phyloP scores from a whole-genome alignment of 306 rosid species.

The Dryas octopetala region DNA sequence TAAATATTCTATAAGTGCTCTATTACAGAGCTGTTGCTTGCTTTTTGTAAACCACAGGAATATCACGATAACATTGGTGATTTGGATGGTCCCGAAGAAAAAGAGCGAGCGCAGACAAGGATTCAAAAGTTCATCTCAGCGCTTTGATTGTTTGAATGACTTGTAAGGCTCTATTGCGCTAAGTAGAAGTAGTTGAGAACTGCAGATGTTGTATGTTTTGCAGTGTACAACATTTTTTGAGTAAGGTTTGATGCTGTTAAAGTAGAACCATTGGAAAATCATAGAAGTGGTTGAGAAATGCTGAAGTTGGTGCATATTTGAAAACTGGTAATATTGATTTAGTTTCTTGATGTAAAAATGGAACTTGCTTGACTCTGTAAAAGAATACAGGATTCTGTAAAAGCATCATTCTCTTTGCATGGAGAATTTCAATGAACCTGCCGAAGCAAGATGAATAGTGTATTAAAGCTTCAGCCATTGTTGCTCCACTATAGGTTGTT shows the following conservation, averaged over 20 bases:
- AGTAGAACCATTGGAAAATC: neutral
- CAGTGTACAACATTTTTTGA: neutral
- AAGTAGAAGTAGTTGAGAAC: conserved; percentile 7
- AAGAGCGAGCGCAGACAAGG: conserved; percentile 81
- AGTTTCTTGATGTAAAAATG: neutral
- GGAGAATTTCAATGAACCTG: neutral
- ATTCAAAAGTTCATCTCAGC: conserved; percentile 78
- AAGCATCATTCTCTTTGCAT: neutral
- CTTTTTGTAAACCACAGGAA: conserved; percentile 47
- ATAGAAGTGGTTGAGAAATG: neutral
- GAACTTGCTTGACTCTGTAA: neutral
- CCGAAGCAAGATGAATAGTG: too few relatives aligned
- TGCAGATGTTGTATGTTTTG: neutral
- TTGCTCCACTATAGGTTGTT: too few relatives aligned
- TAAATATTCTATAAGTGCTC: neutral
- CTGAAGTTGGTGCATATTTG: neutral
- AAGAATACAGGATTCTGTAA: neutral
- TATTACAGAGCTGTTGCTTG: neutral
- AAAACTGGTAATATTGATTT: neutral
- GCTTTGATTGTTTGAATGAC: conserved; percentile 32
- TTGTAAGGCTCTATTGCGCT: neutral
- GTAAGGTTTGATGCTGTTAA: neutral
- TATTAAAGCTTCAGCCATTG: too few relatives aligned
- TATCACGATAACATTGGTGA: conserved; percentile 92
- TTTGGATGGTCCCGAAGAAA: conserved; percentile 89